phyloP scores from a whole-genome alignment of 2,329 filamentous ascomycete genomes.

The Chaetomiaceae sp. region DNA sequence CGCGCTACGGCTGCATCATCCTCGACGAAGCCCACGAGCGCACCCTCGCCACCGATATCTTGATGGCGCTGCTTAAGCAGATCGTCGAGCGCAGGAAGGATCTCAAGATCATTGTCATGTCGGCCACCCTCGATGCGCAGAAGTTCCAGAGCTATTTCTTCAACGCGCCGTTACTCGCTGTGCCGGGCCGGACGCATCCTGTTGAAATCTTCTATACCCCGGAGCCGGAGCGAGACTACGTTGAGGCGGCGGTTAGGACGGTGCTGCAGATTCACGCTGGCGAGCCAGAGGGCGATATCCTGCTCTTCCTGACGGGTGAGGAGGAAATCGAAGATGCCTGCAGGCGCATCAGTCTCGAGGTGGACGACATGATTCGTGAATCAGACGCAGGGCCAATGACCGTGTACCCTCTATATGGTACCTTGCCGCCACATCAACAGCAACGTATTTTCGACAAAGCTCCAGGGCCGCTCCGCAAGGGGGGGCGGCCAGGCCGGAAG shows the following conservation, averaged over 20 bases:
- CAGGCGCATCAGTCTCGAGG: conserved; percentile 83
- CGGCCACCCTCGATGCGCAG: conserved; percentile 90
- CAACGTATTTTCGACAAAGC: conserved; percentile 92
- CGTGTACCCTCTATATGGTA: conserved; percentile 91
- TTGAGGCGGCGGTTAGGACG: conserved; percentile 89
- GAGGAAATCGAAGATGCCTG: conserved; percentile 98
- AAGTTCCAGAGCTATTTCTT: conserved; percentile 99
- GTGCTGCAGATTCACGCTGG: conserved; percentile 95
- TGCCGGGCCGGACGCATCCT: conserved; percentile 89
- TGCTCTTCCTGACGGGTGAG: conserved; percentile 94
- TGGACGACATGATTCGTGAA: conserved; percentile 85
- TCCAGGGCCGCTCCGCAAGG: conserved; percentile 63
- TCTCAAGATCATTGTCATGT: conserved; percentile 98
- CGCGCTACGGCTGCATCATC: conserved; percentile 94
- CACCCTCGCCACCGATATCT: conserved; percentile 91
- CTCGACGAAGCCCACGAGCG: conserved; percentile 98
- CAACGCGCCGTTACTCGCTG: conserved; percentile 84
- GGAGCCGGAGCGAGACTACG: conserved; percentile 91
- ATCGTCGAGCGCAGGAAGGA: conserved; percentile 76
- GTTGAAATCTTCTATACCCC: conserved; percentile 99
- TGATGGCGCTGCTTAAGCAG: conserved; percentile 95
- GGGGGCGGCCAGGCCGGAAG: conserved; percentile 85
- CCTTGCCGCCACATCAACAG: conserved; percentile 85
- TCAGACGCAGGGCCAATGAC: conserved; percentile 84
- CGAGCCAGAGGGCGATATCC: conserved; percentile 84